A percentile compares a stretch with the other conserved stretches of the same genome.
These are phyloP conservation scores for Thraustochytrium sp. DNA, from an alignment of 352 stramenopile species.

Conservation along the genomic window DNA sequence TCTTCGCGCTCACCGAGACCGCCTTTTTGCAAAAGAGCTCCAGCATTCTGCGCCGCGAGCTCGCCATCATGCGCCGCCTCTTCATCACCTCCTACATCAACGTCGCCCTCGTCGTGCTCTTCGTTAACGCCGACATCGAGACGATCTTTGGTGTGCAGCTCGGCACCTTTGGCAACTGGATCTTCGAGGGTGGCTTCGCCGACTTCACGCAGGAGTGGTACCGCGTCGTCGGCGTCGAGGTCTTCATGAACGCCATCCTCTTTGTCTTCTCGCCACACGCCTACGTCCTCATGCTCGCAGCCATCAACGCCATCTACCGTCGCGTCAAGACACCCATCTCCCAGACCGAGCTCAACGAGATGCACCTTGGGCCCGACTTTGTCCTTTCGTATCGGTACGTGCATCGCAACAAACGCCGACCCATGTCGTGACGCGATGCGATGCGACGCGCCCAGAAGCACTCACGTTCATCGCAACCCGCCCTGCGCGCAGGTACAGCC, in stretches of 20 bases:
- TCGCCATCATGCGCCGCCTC: constrained; percentile 3
- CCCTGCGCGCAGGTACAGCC: too few relatives aligned
- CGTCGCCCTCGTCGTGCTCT: constrained; percentile 20
- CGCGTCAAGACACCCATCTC: not conserved
- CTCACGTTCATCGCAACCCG: too few relatives aligned
- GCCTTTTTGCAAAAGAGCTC: not conserved
- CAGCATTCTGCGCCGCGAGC: not conserved
- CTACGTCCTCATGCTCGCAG: not conserved
- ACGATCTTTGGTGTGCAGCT: not conserved
- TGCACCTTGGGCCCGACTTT: constrained; percentile 32
- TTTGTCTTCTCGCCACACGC: constrained; percentile 31
- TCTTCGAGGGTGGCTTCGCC: not conserved
- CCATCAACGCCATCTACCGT: constrained; percentile 13
- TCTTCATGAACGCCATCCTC: constrained; percentile 1
- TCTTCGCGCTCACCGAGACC: not conserved
- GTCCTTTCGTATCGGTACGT: constrained; percentile 35
- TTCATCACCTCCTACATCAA: constrained; percentile 37
- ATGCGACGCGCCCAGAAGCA: too few relatives aligned
- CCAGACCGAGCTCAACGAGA: constrained; percentile 30
- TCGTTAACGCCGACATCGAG: constrained; percentile 37
- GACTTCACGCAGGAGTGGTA: constrained; percentile 44
- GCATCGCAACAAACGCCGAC: too few relatives aligned
- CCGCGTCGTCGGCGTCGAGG: constrained; percentile 23
- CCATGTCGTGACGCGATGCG: too few relatives aligned
- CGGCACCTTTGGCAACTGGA: not conserved